Percentiles rank a stretch among this genome's conserved stretches.
phyloP scores from a whole-genome alignment of 2,329 filamentous ascomycete genomes.

The Graphium sp. region DNA sequence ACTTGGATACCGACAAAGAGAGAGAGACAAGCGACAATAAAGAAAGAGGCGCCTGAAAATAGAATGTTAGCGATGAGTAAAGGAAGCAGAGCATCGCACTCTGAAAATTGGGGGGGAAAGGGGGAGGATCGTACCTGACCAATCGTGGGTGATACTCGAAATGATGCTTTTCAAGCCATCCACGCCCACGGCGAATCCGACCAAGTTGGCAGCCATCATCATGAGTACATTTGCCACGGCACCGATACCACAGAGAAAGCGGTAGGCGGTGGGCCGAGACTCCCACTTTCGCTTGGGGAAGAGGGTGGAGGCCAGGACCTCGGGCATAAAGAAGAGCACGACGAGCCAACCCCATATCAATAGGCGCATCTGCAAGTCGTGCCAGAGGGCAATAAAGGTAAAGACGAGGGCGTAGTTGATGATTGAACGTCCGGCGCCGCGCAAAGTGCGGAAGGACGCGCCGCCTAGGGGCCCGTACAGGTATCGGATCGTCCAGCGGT shows the following conservation, averaged over 20 bases:
- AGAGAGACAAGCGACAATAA: conserved; percentile 51
- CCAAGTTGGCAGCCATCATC: conserved; percentile 91
- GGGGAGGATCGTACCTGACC: conserved; percentile 33
- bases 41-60: conserved; percentile 47
- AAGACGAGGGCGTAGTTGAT: conserved; percentile 74
- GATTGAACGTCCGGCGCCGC: conserved; percentile 38
- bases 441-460: conserved; percentile 26
- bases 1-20: conserved; percentile 78
- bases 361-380: conserved; percentile 82
- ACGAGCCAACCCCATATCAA: conserved; percentile 96
- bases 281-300: conserved; percentile 65
- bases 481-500: conserved; percentile 87
- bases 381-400: conserved; percentile 95
- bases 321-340: conserved; percentile 83
- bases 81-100: conserved; percentile 5
- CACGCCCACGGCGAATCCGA: conserved; percentile 84
- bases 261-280: conserved; percentile 51
- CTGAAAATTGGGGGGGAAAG: conserved; percentile 6
- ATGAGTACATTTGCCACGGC: conserved; percentile 74
- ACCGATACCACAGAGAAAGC: conserved; percentile 65
- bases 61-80: conserved; percentile 8
- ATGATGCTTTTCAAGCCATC: conserved; percentile 72
- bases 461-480: conserved; percentile 87
- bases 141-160: conserved; percentile 57
- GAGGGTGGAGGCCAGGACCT: conserved; percentile 52